Conservation (phyloP, 768 basidiomycete species). For the Serendipita sp. region DNA sequence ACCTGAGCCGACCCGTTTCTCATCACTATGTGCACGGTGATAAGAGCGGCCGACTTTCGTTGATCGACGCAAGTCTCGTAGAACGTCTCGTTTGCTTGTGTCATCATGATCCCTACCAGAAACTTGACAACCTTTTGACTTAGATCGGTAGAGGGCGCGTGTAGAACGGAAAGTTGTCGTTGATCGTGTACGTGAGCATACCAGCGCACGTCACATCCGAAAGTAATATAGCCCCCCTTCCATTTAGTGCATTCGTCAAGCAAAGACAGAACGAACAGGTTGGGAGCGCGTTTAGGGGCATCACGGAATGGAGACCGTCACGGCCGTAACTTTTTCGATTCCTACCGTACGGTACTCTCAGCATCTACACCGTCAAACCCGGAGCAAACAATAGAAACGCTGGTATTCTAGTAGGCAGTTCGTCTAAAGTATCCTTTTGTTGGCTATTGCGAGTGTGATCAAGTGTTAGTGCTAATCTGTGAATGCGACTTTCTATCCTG, state of each 20-base stretch:
- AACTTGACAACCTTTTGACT: slow-evolving; percentile 90
- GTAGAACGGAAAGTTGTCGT: slow-evolving; percentile 66
- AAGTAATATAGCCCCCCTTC: slow-evolving; percentile 41
- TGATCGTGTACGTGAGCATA: slow-evolving; percentile 97
- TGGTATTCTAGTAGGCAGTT: too few relatives aligned
- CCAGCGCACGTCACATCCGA: slow-evolving; percentile 57
- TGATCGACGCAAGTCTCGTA: slow-evolving; percentile 89
- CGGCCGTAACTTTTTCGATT: background rate
- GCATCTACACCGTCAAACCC: too few relatives aligned
- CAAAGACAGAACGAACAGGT: background rate
- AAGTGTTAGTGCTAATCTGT: too few relatives aligned
- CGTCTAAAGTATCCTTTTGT: too few relatives aligned
- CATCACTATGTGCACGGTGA: slow-evolving; percentile 22
- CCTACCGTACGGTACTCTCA: too few relatives aligned
- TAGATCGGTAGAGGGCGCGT: slow-evolving; percentile 91
- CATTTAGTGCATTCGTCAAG: background rate
- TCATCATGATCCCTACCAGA: slow-evolving; percentile 66
- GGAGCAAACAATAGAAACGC: too few relatives aligned
- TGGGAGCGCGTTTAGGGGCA: background rate
- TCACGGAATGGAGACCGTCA: background rate
- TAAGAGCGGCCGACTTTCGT: slow-evolving; percentile 66
- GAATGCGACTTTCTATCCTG: too few relatives aligned
- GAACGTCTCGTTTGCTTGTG: slow-evolving; percentile 92
- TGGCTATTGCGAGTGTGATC: too few relatives aligned
- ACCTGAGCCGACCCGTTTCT: too few relatives aligned